Conservation (phyloP, 192 early-diverging fungal genomes). For the Coemansia nantahalensis region DNA sequence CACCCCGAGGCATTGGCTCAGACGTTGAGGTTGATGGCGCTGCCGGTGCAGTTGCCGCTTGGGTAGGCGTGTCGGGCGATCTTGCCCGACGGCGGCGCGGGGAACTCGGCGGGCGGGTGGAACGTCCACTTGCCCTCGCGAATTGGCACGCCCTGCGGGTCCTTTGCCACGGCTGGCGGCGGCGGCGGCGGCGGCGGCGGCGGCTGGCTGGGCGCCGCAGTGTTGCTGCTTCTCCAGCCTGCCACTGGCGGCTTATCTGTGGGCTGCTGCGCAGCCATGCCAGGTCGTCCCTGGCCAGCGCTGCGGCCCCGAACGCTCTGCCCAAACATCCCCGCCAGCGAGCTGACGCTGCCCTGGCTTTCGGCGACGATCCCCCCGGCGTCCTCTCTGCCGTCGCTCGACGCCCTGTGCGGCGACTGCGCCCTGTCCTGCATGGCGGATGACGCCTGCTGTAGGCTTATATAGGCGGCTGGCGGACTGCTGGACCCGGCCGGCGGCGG, state of each 20-base stretch:
- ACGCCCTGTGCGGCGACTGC: conserved; percentile 14
- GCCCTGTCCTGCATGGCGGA: conserved; percentile 1
- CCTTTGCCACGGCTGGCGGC: conserved; percentile 5
- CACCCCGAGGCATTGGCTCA: no score
- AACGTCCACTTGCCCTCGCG: conserved; percentile 51
- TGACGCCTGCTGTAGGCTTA: conserved; percentile 10
- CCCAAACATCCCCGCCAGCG: conserved; percentile 50
- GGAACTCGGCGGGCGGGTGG: conserved; percentile 29
- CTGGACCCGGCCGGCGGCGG: conserved; percentile 17
- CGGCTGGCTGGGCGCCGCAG: conserved; percentile 20
- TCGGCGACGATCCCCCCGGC: conserved; percentile 36
- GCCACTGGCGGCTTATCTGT: conserved; percentile 7
- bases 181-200: conserved; percentile 32
- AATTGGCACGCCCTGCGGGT: conserved; percentile 21
- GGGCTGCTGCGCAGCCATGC: conserved; percentile 9
- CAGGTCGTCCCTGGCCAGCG: conserved; percentile 18
- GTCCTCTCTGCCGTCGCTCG: conserved; percentile 10
- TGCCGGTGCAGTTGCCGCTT: conserved; percentile 37
- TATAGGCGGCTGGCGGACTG: conserved; percentile 17
- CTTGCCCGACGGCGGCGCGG: conserved; percentile 19
- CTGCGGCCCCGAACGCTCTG: conserved; percentile 20
- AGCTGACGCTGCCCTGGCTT: conserved; percentile 52
- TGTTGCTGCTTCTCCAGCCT: conserved; percentile 22
- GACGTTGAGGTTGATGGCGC: conserved; percentile 23
- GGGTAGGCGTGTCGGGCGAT: conserved; percentile 34